These are phyloP conservation scores for Quercus aquifolioides DNA, from an alignment of 306 rosid species.

Conservation along the genomic window DNA sequence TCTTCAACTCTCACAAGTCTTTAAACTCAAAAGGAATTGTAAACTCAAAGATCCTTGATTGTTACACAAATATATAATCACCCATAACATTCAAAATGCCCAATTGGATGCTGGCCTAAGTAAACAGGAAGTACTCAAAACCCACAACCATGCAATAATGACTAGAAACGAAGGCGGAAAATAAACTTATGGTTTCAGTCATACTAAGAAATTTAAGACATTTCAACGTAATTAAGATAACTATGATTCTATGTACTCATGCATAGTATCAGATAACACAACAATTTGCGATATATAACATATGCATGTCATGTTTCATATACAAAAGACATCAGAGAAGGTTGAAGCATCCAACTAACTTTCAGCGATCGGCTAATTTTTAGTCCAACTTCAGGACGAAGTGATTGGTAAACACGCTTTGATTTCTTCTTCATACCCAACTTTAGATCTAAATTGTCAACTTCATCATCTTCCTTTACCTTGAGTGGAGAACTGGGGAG, in stretches of 20 bases:
- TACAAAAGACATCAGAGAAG: constrained; percentile 2
- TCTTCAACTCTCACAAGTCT: neutral
- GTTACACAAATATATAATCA: neutral
- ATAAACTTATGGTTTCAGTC: neutral
- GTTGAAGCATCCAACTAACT: constrained; percentile 67
- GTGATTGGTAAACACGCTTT: constrained; percentile 90
- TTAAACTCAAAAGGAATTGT: neutral
- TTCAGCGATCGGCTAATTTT: constrained; percentile 91
- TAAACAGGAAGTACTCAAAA: neutral
- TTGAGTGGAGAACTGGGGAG: constrained; percentile 70
- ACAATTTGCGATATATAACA: neutral
- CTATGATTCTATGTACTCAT: neutral
- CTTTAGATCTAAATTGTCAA: constrained; percentile 83
- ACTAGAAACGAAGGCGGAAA: neutral
- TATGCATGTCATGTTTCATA: neutral
- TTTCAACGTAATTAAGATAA: neutral
- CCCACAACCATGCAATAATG: neutral
- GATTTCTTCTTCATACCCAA: constrained; percentile 67
- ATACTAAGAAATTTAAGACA: neutral
- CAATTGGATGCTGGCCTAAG: neutral
- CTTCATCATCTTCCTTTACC: constrained; percentile 92
- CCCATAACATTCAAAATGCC: neutral
- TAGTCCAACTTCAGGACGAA: constrained; percentile 83
- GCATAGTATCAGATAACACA: neutral
- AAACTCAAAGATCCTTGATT: neutral